phyloP scores from a whole-genome alignment of 257 asterid genomes.

The Sherardia arvensis region DNA sequence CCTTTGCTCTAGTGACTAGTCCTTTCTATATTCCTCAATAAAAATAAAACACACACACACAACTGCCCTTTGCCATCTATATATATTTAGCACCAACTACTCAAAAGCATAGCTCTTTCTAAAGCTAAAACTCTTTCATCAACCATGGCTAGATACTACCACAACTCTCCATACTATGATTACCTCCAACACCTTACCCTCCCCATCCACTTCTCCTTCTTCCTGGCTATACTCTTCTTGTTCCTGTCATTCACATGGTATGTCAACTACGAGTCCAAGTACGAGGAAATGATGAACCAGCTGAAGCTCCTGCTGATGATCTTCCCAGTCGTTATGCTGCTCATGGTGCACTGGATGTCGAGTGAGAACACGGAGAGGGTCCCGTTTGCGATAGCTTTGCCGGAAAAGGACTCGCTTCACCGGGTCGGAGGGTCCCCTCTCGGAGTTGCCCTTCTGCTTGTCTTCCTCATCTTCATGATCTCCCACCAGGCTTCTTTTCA shows the following conservation, averaged over 20 bases:
- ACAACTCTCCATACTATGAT: constrained; percentile 38
- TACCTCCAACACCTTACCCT: constrained; percentile 50
- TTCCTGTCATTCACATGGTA: constrained; percentile 68
- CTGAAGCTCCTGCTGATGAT: constrained; percentile 55
- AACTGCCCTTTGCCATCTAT: neutral
- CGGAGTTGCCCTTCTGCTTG: constrained; percentile 51
- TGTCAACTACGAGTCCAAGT: constrained; percentile 55
- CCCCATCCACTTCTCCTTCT: constrained; percentile 55
- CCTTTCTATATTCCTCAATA: neutral
- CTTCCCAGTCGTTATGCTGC: constrained; percentile 55
- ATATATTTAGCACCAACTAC: neutral
- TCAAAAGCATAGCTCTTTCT: neutral
- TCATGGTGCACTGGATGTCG: constrained; percentile 56
- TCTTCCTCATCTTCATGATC: constrained; percentile 52
- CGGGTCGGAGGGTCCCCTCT: constrained; percentile 59
- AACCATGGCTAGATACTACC: constrained; percentile 56
- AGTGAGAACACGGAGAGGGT: constrained; percentile 34
- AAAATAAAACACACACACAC: too few relatives aligned
- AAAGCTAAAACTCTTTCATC: neutral
- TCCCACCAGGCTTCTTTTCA: constrained; percentile 53
- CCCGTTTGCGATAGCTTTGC: constrained; percentile 34
- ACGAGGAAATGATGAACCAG: constrained; percentile 38
- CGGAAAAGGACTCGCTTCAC: constrained; percentile 56
- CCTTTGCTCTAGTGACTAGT: neutral
- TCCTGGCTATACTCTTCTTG: constrained; percentile 38